Percentiles rank a stretch among this genome's conserved stretches.
phyloP scores from a whole-genome alignment of 1,284 basidiomycete genomes.

The Ganoderma boninense region DNA sequence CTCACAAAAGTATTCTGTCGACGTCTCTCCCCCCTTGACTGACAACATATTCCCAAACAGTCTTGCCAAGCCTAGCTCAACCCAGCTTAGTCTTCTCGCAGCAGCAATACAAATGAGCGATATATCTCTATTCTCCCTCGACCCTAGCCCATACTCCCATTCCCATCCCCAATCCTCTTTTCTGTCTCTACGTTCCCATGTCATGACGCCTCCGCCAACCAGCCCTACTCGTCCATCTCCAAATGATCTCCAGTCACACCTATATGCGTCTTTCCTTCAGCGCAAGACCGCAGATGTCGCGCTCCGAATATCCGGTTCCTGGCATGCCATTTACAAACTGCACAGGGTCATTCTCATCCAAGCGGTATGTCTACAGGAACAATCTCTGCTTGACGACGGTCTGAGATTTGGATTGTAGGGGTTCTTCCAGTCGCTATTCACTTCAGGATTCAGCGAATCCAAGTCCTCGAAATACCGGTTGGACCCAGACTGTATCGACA shows the following conservation, averaged over 20 bases:
- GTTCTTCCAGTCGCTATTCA: constrained; percentile 88
- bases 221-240: constrained; percentile 46
- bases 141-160: constrained; percentile 17
- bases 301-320: constrained; percentile 72
- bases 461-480: constrained; percentile 16
- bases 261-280: constrained; percentile 78
- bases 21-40: not conserved
- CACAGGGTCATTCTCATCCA: constrained; percentile 89
- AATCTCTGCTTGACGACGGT: constrained; percentile 5
- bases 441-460: constrained; percentile 72
- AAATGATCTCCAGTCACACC: constrained; percentile 69
- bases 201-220: constrained; percentile 27
- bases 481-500: constrained; percentile 57
- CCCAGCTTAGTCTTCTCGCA: not conserved
- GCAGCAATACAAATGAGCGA: constrained; percentile 24
- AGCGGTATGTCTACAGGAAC: constrained; percentile 59
- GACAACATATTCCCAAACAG: constrained; percentile 14
- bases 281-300: constrained; percentile 81
- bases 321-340: constrained; percentile 80
- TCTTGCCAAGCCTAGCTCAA: constrained; percentile 17
- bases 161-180: constrained; percentile 19
- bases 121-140: constrained; percentile 22
- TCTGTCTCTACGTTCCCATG: constrained; percentile 25
- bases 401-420: constrained; percentile 52
- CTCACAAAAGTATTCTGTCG: not conserved